Evolutionary conservation across 805 yeast species (phyloP).

Genomic region (Candida qinlingensis): DNA sequence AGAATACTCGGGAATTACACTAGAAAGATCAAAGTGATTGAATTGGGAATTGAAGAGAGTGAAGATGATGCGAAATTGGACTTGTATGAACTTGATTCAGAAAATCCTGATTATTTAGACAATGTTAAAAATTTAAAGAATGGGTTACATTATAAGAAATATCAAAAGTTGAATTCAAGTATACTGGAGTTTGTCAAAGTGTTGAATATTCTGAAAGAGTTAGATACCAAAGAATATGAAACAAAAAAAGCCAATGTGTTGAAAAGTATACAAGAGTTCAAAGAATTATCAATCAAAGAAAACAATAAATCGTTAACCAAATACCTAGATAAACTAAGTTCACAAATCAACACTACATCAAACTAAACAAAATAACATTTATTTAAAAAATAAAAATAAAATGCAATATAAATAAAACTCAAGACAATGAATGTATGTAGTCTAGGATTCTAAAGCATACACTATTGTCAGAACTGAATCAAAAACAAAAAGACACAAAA

Average conservation of each 20-base stretch:
- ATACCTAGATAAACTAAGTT: slow-evolving; percentile 4
- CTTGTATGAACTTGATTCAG: slow-evolving; percentile 7
- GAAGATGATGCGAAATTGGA: slow-evolving; percentile 1
- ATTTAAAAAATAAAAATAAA: not conserved
- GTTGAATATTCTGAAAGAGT: slow-evolving; percentile 1
- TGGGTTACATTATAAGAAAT: slow-evolving; percentile 7
- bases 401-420: not conserved
- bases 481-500: not conserved
- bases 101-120: slow-evolving; percentile 4
- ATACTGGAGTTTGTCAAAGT: not conserved
- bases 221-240: not conserved
- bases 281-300: slow-evolving; percentile 1
- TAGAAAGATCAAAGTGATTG: not conserved
- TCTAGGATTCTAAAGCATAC: not conserved
- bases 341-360: not conserved
- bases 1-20: not conserved
- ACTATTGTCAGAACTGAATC: not conserved
- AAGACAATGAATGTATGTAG: not conserved
- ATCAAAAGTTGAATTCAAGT: slow-evolving; percentile 5
- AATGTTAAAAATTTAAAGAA: slow-evolving; percentile 10
- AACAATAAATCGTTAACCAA: slow-evolving; percentile 5
- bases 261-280: not conserved
- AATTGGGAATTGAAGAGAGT: not conserved
- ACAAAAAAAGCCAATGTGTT: not conserved
- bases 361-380: not conserved